These are phyloP conservation scores for Choiromyces venosus DNA, from an alignment of 495 filamentous ascomycete genomes.

Conservation along the genomic window DNA sequence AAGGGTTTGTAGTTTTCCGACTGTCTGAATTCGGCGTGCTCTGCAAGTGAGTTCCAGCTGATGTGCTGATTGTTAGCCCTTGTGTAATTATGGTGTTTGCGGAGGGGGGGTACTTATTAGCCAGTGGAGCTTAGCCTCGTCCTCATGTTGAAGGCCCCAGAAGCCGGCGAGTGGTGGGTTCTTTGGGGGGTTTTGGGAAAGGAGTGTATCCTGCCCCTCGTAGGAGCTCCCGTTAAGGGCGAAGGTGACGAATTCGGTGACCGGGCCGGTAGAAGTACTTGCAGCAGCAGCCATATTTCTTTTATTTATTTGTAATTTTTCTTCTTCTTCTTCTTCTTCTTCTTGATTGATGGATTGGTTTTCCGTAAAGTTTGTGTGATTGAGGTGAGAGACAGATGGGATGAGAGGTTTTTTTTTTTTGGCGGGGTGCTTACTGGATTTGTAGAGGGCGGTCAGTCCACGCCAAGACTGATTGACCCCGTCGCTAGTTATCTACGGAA, in stretches of 20 bases:
- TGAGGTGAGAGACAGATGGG: background rate
- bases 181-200: background rate
- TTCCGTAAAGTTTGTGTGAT: background rate
- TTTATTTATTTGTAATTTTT: background rate
- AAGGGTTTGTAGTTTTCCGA: slow-evolving; percentile 11
- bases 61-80: background rate
- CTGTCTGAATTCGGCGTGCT: background rate
- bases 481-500: no score
- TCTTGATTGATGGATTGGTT: background rate
- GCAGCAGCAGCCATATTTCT: background rate
- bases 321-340: no score
- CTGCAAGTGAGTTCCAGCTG: background rate
- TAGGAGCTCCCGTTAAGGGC: background rate
- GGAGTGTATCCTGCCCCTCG: background rate
- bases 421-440: no score
- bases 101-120: background rate
- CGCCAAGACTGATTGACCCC: no score
- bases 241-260: background rate
- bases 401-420: no score
- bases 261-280: background rate
- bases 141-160: background rate
- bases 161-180: background rate
- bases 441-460: no score
- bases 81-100: background rate
- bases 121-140: background rate